Base-by-base conservation (phyloP, 2,329 filamentous ascomycete species). In the Exserohilum rostratum region DNA sequence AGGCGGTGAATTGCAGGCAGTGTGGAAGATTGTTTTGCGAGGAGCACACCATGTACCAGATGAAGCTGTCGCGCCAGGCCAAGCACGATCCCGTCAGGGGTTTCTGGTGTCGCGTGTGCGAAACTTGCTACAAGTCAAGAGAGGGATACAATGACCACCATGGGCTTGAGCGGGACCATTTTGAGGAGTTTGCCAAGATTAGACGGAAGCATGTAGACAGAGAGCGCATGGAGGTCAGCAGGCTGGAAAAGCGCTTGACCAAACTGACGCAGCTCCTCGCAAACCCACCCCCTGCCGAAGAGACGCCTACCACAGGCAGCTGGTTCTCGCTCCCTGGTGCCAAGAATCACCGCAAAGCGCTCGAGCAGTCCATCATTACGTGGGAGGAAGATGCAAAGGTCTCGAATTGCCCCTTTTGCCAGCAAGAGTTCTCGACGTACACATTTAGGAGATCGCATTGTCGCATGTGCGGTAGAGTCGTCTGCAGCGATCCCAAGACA, bases 41-140 rank as follows among this genome's bases (percentile, higher is more conserved):
- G 70, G 90, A 93, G 65, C 95, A 99, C 74, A 98, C 95, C 47
- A 96, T 99, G 93, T 99, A 98, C 71, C 93, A 99, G 79, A 98
- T 98, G 90, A 97, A 96, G 80, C 82, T 99, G 10, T 96, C 93
- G 7, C 83, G 93, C 50, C 89, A 92, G 27, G 95, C 95, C 3
- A 85, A 88, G 54, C 91, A 97, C 76, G 95, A 99, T 61, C 93
- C 95, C 0, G 86, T 95, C 1, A 82, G 93, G 58, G 95, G 95
- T 6, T 85, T 91, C 64, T 99, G 95, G 95, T 96, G 91, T 66
- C 81, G 95, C 46, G 93, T 98, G 2, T 99, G 95, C 72, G 95
- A 99, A 79, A 98, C 95, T n/a, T 99, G 95, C 77, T 99, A 95
- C 79, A 98, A 97, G 78, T 96, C 92, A 46, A 85, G 95, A 67